Conservation (phyloP, 208 protist genomes). For the Acanthamoeba sp. region DNA sequence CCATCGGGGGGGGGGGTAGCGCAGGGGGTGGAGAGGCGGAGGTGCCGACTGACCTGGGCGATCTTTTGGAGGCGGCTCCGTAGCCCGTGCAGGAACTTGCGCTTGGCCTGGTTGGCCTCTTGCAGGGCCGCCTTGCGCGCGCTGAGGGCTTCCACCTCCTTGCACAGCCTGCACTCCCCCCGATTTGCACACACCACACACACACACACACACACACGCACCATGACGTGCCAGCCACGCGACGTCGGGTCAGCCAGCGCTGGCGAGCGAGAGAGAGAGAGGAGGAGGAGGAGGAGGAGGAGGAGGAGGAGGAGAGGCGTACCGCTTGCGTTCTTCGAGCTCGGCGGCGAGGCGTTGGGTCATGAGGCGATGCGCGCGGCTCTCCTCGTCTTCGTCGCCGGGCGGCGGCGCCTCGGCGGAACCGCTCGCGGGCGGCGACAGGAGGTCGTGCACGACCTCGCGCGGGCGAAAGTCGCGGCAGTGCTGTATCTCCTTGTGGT, state of each 20-base stretch:
- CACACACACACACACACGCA: too few species aligned
- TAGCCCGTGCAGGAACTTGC: constrained; percentile 39
- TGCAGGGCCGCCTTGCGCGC: not conserved
- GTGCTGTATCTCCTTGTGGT: constrained; percentile 26
- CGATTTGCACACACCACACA: not conserved
- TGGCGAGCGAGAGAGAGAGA: too few species aligned
- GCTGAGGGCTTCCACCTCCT: not conserved
- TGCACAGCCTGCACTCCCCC: not conserved
- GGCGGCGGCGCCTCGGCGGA: not conserved
- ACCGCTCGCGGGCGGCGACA: not conserved
- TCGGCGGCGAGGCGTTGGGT: not conserved
- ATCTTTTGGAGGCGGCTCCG: not conserved
- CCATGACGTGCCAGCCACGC: too few species aligned
- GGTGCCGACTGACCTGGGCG: not conserved
- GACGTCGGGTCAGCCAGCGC: too few species aligned
- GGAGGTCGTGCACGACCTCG: constrained; percentile 9
- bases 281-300: too few species aligned
- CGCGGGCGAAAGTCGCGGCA: constrained; percentile 11
- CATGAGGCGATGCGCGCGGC: not conserved
- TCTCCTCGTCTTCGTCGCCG: not conserved
- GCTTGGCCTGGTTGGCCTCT: constrained; percentile 29
- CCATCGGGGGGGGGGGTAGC: not conserved
- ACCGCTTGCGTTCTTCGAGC: constrained; percentile 23
- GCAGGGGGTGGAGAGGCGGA: not conserved
- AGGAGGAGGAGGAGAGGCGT: too few species aligned